Percentiles rank a stretch among this genome's conserved stretches.
These are phyloP conservation scores for Hyaloscypha variabilis DNA, from an alignment of 495 filamentous ascomycete genomes.

Conservation along the genomic window DNA sequence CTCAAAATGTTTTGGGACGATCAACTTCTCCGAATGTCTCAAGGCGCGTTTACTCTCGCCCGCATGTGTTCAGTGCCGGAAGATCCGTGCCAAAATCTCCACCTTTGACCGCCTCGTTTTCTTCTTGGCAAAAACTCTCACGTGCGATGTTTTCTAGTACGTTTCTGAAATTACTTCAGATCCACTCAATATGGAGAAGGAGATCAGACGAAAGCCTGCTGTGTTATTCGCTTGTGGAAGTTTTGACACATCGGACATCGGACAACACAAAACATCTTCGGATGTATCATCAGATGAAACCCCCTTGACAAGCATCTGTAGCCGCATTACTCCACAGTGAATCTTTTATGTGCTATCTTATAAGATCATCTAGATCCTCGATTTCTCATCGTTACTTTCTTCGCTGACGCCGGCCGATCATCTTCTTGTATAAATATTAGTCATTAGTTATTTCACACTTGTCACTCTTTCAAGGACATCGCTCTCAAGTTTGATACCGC, in stretches of 20 bases:
- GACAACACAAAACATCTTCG: not conserved
- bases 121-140: not conserved
- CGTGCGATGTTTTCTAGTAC: not conserved
- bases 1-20: too few species aligned
- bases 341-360: not conserved
- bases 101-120: not conserved
- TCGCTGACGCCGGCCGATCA: slow-evolving; percentile 19
- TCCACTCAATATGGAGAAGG: not conserved
- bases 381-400: slow-evolving; percentile 1
- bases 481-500: not conserved
- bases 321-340: not conserved
- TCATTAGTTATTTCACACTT: not conserved
- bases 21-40: too few species aligned
- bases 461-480: not conserved
- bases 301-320: not conserved
- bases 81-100: not conserved
- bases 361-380: slow-evolving; percentile 11
- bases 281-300: slow-evolving; percentile 8
- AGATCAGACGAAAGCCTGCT: not conserved
- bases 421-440: not conserved
- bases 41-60: not conserved
- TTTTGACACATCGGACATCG: not conserved
- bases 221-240: not conserved
- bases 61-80: not conserved
- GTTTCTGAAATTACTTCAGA: not conserved